Base-by-base conservation (phyloP, 169 alveolate genomes). In the Cryptosporidium muris region DNA sequence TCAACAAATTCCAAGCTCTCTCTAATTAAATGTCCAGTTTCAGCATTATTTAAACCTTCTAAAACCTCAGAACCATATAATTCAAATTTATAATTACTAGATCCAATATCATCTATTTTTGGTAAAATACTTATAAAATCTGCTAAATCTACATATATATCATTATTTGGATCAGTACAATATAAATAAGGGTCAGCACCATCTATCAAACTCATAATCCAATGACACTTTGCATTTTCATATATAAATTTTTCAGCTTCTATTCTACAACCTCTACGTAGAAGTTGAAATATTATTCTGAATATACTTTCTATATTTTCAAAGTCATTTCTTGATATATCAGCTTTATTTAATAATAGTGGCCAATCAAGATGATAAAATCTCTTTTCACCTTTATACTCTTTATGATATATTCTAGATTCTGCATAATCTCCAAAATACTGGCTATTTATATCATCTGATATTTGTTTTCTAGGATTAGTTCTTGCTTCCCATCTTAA, bases 401-500 rank as follows among this genome's bases (percentile, higher is more conserved):
- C 60, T 25, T 74, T 74, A 47, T 60, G 43, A 25, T 37, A 56
- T 25, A 74, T 56, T 14, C 85, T 74, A 25, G 85, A 74, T 43
- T 74, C 85, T 16, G 66, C 74, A 16, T 74, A 74, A 47, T 74
- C 85, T 25, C 38, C 36, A 14, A 47, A 74, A 45, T 74, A 74
- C n/a, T 54, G 42, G 2, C 60, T 62, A 4, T n/a, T 74, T 12
- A 74, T 37, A 2, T 58, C 45, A 1, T 58, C 11, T 34, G 54
- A 66, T 42, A 58, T 48, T 16, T 74, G 67, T 43, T 74, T 54
- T 3, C 11, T 43, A 11, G 85, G 85, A 38, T 74, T 74, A 5
- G 60, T 68, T 58, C 85, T 74, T 0, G 85, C 54, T 16, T 74
- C 85, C 85, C 85, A 74, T 48, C 85, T 74, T 43, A 74, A 51